phyloP scores from a whole-genome alignment of 2,329 filamentous ascomycete species.

The Pezicula carpinea region DNA sequence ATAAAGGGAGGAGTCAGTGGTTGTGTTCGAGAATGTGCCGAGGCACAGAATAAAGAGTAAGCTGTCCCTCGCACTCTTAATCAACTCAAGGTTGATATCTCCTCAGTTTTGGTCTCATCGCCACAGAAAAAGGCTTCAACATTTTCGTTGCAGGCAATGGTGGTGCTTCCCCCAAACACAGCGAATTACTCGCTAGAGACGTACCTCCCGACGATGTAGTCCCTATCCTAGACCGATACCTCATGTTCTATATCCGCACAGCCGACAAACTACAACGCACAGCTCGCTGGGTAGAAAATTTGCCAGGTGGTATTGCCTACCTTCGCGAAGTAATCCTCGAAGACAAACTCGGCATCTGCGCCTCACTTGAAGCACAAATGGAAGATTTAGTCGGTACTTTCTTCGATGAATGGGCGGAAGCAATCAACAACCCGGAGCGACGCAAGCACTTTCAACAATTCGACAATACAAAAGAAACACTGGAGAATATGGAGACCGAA shows the following conservation, averaged over 20 bases:
- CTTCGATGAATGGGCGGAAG: slow-evolving; percentile 91
- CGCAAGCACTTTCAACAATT: slow-evolving; percentile 75
- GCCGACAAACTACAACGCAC: slow-evolving; percentile 87
- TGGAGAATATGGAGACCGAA: slow-evolving; percentile 66
- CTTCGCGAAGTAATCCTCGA: slow-evolving; percentile 77
- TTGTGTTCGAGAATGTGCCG: slow-evolving; percentile 88
- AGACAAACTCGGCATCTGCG: slow-evolving; percentile 81
- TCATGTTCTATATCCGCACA: slow-evolving; percentile 91
- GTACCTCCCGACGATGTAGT: slow-evolving; percentile 79
- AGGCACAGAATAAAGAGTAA: slow-evolving; percentile 87
- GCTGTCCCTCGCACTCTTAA: slow-evolving; percentile 23
- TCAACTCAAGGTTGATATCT: slow-evolving; percentile 6
- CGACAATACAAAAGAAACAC: slow-evolving; percentile 70
- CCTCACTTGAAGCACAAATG: slow-evolving; percentile 84
- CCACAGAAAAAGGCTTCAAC: slow-evolving; percentile 90
- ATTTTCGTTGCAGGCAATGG: slow-evolving; percentile 89
- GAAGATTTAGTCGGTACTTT: slow-evolving; percentile 75
- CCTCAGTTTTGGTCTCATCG: slow-evolving; percentile 76
- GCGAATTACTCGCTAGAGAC: slow-evolving; percentile 80
- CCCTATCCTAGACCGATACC: slow-evolving; percentile 79
- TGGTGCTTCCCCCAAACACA: slow-evolving; percentile 77
- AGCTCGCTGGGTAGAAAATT: slow-evolving; percentile 78
- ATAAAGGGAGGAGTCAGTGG: slow-evolving; percentile 87
- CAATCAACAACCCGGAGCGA: slow-evolving; percentile 63
- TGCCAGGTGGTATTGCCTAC: slow-evolving; percentile 81